phyloP scores from a whole-genome alignment of 2,329 filamentous ascomycete genomes.

The Aspergillus sp. region DNA sequence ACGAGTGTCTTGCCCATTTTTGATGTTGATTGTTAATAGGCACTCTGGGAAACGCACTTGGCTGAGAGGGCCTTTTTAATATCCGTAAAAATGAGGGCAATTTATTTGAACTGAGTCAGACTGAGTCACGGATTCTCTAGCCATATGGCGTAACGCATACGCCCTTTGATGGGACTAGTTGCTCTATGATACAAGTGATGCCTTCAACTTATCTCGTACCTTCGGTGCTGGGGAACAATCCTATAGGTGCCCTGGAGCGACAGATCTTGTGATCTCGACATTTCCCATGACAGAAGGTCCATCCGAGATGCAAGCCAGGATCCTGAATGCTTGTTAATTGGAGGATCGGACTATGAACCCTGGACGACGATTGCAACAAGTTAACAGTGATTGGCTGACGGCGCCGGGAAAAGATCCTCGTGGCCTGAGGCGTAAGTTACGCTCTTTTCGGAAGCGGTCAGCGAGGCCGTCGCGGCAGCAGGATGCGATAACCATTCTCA shows the following conservation, averaged over 20 bases:
- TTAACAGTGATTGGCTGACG: constrained; percentile 26
- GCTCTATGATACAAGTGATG: background rate
- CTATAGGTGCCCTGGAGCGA: background rate
- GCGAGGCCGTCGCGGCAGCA: background rate
- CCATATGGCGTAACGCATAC: constrained; percentile 3
- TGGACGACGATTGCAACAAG: constrained; percentile 11
- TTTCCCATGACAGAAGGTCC: constrained; percentile 9
- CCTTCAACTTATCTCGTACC: constrained; percentile 1
- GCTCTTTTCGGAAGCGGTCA: constrained; percentile 10
- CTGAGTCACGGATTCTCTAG: constrained; percentile 8
- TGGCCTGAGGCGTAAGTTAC: constrained; percentile 14
- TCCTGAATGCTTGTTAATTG: background rate
- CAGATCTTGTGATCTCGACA: constrained; percentile 5
- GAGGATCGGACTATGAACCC: background rate
- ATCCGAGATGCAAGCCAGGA: constrained; percentile 4
- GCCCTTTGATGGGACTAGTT: background rate
- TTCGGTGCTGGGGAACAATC: background rate
- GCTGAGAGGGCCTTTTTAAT: background rate
- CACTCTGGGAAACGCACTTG: background rate
- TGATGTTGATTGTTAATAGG: background rate
- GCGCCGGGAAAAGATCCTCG: constrained; percentile 20
- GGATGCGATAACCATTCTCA: constrained; percentile 8
- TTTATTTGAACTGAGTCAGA: constrained; percentile 3
- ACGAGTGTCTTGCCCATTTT: constrained; percentile 44
- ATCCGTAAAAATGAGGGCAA: background rate